These are phyloP conservation scores for Gloeostereum incarnatum DNA, from an alignment of 768 basidiomycete genomes.

Conservation along the genomic window DNA sequence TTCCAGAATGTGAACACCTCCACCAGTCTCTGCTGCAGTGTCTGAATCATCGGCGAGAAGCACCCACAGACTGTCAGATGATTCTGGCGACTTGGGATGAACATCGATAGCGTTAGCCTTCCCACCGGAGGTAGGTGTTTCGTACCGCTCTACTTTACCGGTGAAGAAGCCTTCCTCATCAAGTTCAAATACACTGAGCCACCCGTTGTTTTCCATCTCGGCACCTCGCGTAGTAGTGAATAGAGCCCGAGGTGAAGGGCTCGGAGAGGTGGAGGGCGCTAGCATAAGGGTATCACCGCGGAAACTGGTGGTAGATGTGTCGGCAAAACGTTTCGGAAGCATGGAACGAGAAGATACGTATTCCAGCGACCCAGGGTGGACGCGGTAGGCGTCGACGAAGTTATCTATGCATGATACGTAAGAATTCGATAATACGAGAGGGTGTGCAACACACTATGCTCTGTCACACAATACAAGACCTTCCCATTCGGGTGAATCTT, in stretches of 20 bases:
- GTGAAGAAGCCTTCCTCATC: conserved; percentile 26
- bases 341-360: conserved; percentile 15
- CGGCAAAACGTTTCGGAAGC: conserved; percentile 12
- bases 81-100: conserved; percentile 17
- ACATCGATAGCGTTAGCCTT: conserved; percentile 45
- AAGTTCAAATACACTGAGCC: conserved; percentile 34
- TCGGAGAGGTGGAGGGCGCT: conserved; percentile 22
- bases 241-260: conserved; percentile 27
- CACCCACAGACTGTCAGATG: conserved; percentile 26
- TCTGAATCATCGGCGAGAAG: conserved; percentile 38
- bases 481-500: conserved; percentile 43
- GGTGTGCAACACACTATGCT: conserved; percentile 20
- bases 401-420: conserved; percentile 23
- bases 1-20: conserved; percentile 20
- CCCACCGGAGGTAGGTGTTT: conserved; percentile 39
- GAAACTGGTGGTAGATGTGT: conserved; percentile 20
- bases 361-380: conserved; percentile 14
- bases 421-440: background rate
- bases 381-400: conserved; percentile 32
- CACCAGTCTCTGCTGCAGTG: conserved; percentile 16
- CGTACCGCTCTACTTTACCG: conserved; percentile 22
- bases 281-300: conserved; percentile 40
- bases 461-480: conserved; percentile 41
- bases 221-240: conserved; percentile 41
- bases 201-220: conserved; percentile 23